Conservation (phyloP, 164 flowering plant genomes). For the Piper betle region DNA sequence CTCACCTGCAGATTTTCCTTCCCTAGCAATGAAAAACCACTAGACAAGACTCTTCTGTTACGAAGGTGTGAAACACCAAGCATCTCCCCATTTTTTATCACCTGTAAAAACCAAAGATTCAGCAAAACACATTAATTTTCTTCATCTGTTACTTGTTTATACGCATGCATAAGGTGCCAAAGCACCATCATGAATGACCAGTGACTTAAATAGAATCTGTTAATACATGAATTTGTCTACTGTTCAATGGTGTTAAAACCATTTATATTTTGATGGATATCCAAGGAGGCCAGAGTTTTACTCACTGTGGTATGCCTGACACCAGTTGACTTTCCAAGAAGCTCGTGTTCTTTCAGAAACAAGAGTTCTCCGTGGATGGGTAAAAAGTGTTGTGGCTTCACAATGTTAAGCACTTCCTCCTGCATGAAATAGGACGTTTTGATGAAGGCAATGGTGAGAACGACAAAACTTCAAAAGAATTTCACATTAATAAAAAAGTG, state of each 20-base stretch:
- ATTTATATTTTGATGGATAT: too few species aligned
- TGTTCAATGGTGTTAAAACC: too few species aligned
- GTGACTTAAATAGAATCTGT: too few species aligned
- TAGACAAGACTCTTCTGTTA: conserved; percentile 90
- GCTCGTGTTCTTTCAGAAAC: conserved; percentile 92
- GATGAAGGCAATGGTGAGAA: not conserved
- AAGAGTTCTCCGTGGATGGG: conserved; percentile 97
- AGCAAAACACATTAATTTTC: not conserved
- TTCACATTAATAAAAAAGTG: too few species aligned
- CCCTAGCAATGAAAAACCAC: conserved; percentile 76
- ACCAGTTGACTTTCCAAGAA: conserved; percentile 92
- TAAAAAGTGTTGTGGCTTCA: conserved; percentile 95
- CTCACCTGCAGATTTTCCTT: conserved; percentile 88
- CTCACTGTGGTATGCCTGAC: conserved; percentile 91
- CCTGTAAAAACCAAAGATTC: conserved; percentile 29
- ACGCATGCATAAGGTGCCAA: too few species aligned
- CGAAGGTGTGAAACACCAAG: conserved; percentile 95
- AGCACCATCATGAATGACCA: too few species aligned
- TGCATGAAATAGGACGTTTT: conserved; percentile 13
- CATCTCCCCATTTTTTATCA: conserved; percentile 98
- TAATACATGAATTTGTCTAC: too few species aligned
- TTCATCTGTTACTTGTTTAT: too few species aligned
- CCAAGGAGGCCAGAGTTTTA: too few species aligned
- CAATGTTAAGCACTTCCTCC: conserved; percentile 89
- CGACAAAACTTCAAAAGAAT: too few species aligned